Percentiles rank a stretch among this genome's conserved stretches.
phyloP scores from a whole-genome alignment of 495 filamentous ascomycete genomes.

The Daldinia vernicosa region DNA sequence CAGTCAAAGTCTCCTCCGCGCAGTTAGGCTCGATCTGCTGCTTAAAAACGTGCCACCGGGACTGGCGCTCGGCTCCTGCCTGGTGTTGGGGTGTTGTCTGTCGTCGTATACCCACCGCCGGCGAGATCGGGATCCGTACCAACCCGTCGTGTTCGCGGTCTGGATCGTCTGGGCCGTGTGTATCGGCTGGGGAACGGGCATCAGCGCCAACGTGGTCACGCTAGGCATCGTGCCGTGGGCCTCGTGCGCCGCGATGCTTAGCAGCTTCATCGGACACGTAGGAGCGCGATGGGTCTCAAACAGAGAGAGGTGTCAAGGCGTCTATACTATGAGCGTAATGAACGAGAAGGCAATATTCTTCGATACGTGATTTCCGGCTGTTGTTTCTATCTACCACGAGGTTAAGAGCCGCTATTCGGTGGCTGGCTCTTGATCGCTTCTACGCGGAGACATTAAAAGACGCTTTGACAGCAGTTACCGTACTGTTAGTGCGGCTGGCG shows the following conservation, averaged over 20 bases:
- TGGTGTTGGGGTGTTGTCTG: slow-evolving; percentile 56
- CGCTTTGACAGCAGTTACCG: not conserved
- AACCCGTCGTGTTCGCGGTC: slow-evolving; percentile 50
- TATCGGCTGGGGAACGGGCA: slow-evolving; percentile 45
- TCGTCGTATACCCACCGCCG: slow-evolving; percentile 56
- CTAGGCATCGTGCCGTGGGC: slow-evolving; percentile 56
- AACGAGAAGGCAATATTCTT: not conserved
- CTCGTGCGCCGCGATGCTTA: slow-evolving; percentile 53
- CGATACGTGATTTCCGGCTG: not conserved
- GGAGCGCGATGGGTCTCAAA: slow-evolving; percentile 25
- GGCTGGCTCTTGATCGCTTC: not conserved
- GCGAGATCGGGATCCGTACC: slow-evolving; percentile 52
- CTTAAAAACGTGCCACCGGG: slow-evolving; percentile 45
- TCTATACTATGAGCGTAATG: not conserved
- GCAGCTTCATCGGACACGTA: slow-evolving; percentile 43
- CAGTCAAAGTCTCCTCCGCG: slow-evolving; percentile 9
- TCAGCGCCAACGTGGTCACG: slow-evolving; percentile 52
- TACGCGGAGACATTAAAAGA: not conserved
- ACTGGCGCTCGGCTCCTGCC: slow-evolving; percentile 55
- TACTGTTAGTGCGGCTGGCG: not conserved
- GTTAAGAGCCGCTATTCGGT: too few relatives aligned
- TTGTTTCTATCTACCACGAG: not conserved
- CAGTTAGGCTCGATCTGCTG: slow-evolving; percentile 34
- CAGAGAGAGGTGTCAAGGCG: slow-evolving; percentile 3
- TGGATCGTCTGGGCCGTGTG: slow-evolving; percentile 45